Evolutionary conservation across 805 yeast genomes (phyloP), one percentile per base, ranked within the genome.

Genomic region (Teunomyces cretensis): DNA sequence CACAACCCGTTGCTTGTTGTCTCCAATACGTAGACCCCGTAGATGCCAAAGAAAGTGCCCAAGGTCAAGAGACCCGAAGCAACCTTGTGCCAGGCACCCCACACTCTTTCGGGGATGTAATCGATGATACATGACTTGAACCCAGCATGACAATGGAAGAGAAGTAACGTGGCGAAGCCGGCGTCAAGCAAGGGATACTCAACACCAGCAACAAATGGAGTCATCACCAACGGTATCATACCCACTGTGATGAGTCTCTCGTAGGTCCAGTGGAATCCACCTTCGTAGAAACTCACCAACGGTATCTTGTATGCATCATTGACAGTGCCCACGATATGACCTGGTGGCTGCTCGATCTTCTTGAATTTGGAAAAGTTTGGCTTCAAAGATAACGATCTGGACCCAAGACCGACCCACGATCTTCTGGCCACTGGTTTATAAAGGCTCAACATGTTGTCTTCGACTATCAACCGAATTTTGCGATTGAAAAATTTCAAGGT

Each of bases 241-340:
- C 84, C 80, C 13, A 84, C 64, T 3, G 95, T 76, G 30, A 89
- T 69, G 4, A 80, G 58, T 55, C 88, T 80, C 74, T 92, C 99
- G 56, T 84, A 83, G n/a, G 87, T 73, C 99, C 99, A 92, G 73
- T 91, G 98, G 64, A 81, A 78, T 17, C 95, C 86, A 39, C 98
- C 97, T 59, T 89, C 91, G 41, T 74, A 60, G 52, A 75, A 79
- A 58, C 79, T 74, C 4, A 83, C 63, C 33, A 74, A 65, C 32
- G 97, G 97, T 12, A 80, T 70, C 28, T 72, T 68, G 57, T 76
- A 86, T 12, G 98, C 90, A 50, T 94, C 98, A 66, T 92, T 94
- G 40, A 91, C 96, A 6, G 91, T 82, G n/a, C 97, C 98, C 39
- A 84, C 84, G 46, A 92, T 84, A 63, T 86, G 76, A 31, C 97